Conservation (phyloP, 768 basidiomycete genomes). For the Filobasidium floriforme region DNA sequence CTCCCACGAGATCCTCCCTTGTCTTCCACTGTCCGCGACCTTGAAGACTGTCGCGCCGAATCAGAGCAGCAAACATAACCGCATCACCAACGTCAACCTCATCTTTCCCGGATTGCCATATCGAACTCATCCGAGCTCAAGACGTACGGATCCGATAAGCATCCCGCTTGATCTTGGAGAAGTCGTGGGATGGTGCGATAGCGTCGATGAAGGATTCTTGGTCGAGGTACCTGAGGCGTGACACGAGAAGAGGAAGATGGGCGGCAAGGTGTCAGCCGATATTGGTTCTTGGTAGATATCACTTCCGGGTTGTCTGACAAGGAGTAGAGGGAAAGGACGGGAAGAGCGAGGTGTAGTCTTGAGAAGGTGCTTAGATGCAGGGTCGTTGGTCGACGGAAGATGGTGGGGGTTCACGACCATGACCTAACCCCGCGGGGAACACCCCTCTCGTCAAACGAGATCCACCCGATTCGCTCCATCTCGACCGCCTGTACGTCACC, state of each 20-base stretch:
- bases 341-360: not conserved
- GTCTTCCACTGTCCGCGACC: constrained; percentile 38
- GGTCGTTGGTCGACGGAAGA: not conserved
- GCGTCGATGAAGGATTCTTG: constrained; percentile 86
- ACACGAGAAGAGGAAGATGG: not conserved
- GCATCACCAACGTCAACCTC: no score
- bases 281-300: no score
- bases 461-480: not conserved
- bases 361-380: not conserved
- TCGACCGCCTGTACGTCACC: not conserved
- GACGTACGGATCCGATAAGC: constrained; percentile 71
- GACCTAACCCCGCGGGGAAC: constrained; percentile 2
- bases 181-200: constrained; percentile 78
- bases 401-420: not conserved
- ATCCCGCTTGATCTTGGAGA: constrained; percentile 73
- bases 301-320: not conserved
- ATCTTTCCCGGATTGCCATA: not conserved
- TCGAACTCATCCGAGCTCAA: not conserved
- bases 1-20: constrained; percentile 59
- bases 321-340: not conserved
- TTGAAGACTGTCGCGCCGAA: constrained; percentile 35
- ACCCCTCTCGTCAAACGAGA: not conserved
- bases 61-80: not conserved
- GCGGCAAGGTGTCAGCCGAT: not conserved
- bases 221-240: constrained; percentile 64